Conservation (phyloP, 2,329 filamentous ascomycete genomes). For the Xylariaceae sp. region DNA sequence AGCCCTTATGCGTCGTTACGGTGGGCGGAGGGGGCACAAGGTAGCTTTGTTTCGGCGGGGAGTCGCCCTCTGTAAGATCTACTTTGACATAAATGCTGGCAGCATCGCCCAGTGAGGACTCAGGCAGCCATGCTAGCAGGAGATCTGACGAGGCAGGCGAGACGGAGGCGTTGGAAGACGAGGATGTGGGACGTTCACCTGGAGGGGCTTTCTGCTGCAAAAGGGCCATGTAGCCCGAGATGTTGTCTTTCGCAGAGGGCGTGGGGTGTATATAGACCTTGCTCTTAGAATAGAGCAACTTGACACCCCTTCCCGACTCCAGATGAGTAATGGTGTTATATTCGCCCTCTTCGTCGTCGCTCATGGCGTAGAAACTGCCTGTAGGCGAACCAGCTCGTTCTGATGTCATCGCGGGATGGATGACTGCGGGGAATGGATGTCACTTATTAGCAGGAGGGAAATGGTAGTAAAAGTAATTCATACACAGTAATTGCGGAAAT, state of each 20-base stretch:
- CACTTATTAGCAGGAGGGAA: too few species aligned
- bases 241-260: conserved; percentile 91
- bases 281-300: conserved; percentile 93
- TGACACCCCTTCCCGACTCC: conserved; percentile 76
- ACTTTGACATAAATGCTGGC: conserved; percentile 93
- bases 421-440: neutral
- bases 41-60: conserved; percentile 79
- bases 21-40: conserved; percentile 90
- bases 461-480: too few species aligned
- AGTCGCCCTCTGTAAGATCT: conserved; percentile 76
- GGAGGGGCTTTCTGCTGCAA: conserved; percentile 74
- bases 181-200: conserved; percentile 39
- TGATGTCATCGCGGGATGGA: conserved; percentile 33
- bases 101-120: conserved; percentile 79
- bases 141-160: conserved; percentile 63
- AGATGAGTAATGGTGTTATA: conserved; percentile 91
- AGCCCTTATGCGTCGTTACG: conserved; percentile 68
- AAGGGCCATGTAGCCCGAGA: conserved; percentile 87
- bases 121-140: conserved; percentile 89
- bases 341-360: conserved; percentile 91
- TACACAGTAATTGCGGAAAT: too few species aligned
- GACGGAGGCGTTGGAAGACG: conserved; percentile 37
- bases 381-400: conserved; percentile 62
- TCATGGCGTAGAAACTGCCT: conserved; percentile 90
- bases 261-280: conserved; percentile 98